Percentiles rank a stretch among this genome's conserved stretches.
Evolutionary conservation across 257 asterid genomes (phyloP).

Genomic region (Gentiana macrophylla): DNA sequence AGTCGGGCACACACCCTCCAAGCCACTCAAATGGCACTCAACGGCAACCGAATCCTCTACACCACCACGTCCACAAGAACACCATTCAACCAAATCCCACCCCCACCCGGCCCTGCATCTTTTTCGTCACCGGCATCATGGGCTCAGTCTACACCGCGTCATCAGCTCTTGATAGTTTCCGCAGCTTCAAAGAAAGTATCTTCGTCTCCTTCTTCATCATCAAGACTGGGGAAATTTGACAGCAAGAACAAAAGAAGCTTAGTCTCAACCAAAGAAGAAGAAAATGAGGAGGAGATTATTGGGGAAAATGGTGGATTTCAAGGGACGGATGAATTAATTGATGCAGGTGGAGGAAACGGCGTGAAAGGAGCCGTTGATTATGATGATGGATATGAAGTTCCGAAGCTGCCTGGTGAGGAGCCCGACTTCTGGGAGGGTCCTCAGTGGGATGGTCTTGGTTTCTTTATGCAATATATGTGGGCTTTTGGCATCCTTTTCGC

Average conservation of each 20-base stretch:
- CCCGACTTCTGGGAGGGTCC: conserved; percentile 83
- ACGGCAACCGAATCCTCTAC: conserved; percentile 45
- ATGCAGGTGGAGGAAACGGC: conserved; percentile 1
- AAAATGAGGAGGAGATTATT: conserved; percentile 9
- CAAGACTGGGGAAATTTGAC: conserved; percentile 60
- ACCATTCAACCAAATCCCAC: conserved; percentile 21
- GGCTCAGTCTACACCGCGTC: conserved; percentile 25
- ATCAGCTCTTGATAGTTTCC: conserved; percentile 12
- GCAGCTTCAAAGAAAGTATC: conserved; percentile 33
- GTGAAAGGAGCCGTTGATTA: conserved; percentile 1
- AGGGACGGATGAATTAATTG: not conserved
- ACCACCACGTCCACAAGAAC: conserved; percentile 16
- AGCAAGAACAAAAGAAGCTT: conserved; percentile 60
- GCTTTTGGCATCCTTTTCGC: conserved; percentile 84
- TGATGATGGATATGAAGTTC: conserved; percentile 66
- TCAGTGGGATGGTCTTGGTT: conserved; percentile 83
- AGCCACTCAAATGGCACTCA: conserved; percentile 56
- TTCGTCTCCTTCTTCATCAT: conserved; percentile 43
- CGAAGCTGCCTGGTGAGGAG: conserved; percentile 64
- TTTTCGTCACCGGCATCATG: conserved; percentile 16
- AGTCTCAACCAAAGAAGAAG: conserved; percentile 39
- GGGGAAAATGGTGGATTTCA: not conserved
- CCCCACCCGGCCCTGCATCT: conserved; percentile 23
- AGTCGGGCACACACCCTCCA: conserved; percentile 8
- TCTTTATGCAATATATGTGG: conserved; percentile 89